These are phyloP conservation scores for Gracilaria vermiculophylla DNA, from an alignment of 23 red algal species.

Conservation along the genomic window DNA sequence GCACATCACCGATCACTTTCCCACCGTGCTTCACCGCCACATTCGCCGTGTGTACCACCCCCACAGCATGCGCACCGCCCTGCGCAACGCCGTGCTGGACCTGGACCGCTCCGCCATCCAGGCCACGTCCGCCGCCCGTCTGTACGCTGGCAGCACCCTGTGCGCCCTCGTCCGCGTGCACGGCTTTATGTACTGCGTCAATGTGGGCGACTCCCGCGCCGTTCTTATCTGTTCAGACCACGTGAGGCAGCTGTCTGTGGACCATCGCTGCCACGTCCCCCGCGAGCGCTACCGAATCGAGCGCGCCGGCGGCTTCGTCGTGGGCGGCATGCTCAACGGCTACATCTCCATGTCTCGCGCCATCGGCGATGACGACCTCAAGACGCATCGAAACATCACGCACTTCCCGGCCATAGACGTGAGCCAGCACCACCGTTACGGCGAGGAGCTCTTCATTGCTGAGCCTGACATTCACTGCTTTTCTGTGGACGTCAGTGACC, in stretches of 20 bases:
- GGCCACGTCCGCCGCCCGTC: neutral
- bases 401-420: neutral
- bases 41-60: neutral
- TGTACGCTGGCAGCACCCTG: constrained; percentile 51
- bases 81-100: neutral
- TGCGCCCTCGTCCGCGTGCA: constrained; percentile 12
- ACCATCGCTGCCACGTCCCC: constrained; percentile 13
- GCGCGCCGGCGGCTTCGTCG: constrained; percentile 43
- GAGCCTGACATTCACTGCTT: constrained; percentile 51
- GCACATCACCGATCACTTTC: neutral
- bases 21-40: neutral
- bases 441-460: constrained; percentile 52
- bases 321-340: constrained; percentile 75
- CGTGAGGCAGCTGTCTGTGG: constrained; percentile 10
- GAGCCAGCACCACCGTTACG: neutral
- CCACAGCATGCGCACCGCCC: neutral
- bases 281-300: constrained; percentile 27
- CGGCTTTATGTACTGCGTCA: neutral
- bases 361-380: constrained; percentile 86
- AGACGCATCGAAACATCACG: constrained; percentile 68
- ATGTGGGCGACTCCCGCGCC: constrained; percentile 44
- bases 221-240: neutral
- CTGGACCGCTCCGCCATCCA: constrained; percentile 4
- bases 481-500: constrained; percentile 16
- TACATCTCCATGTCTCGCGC: constrained; percentile 78